These are phyloP conservation scores for Whalleya microplaca DNA, from an alignment of 2,329 filamentous ascomycete species.

Conservation along the genomic window DNA sequence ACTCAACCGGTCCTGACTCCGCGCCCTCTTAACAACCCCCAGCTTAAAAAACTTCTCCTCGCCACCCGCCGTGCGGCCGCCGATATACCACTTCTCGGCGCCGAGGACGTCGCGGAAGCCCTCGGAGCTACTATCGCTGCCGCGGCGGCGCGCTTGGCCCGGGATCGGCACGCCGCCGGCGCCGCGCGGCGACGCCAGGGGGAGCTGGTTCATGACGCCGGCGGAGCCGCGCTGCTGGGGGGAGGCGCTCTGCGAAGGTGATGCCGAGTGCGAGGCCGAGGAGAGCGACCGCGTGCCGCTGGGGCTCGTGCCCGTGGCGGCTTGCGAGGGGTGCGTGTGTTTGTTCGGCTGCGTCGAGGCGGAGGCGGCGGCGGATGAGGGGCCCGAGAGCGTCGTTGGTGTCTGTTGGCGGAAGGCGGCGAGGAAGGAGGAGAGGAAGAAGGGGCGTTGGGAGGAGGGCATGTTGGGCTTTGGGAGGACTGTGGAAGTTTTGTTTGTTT, in stretches of 20 bases:
- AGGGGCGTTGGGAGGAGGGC: conserved; percentile 40
- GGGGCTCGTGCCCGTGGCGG: conserved; percentile 17
- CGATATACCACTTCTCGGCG: conserved; percentile 81
- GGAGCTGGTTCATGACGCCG: conserved; percentile 38
- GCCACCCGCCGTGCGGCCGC: conserved; percentile 73
- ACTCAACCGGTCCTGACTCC: conserved; percentile 75
- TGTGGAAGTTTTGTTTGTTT: not conserved
- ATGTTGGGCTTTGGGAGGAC: conserved; percentile 20
- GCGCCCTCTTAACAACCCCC: conserved; percentile 72
- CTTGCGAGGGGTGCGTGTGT: conserved; percentile 27
- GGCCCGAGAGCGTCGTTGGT: conserved; percentile 27
- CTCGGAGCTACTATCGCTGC: conserved; percentile 75
- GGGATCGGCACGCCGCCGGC: conserved; percentile 31
- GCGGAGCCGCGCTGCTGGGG: conserved; percentile 17
- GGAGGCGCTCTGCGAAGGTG: conserved; percentile 12
- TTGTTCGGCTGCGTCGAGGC: conserved; percentile 38
- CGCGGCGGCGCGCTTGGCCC: conserved; percentile 55
- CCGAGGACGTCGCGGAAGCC: conserved; percentile 75
- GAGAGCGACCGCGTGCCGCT: conserved; percentile 26
- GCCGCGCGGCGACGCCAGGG: conserved; percentile 33
- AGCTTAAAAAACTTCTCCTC: conserved; percentile 83
- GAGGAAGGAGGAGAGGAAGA: conserved; percentile 41
- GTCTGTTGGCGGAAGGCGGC: conserved; percentile 38
- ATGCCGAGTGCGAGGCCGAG: conserved; percentile 25
- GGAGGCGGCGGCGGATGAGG: not conserved